Base-by-base conservation (phyloP, 2,329 filamentous ascomycete species). In the Atkinsonella hypoxylon region DNA sequence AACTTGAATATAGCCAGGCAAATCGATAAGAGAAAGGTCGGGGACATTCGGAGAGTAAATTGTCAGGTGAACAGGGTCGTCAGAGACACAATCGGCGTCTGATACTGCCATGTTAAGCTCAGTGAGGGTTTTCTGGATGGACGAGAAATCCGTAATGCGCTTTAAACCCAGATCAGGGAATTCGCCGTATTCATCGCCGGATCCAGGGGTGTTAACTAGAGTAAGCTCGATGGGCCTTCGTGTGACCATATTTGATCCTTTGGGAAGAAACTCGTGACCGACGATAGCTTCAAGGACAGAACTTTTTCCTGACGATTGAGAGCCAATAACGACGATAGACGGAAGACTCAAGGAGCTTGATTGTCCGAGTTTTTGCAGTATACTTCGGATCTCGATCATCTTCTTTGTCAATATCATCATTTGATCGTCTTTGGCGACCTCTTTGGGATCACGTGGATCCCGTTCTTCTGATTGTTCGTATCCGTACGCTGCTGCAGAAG, bases 361-460 rank as follows among this genome's bases (percentile, higher is more conserved):
- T 71, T 98, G 91, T 34, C 90, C 94, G 45, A 98, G 87, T 26
- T 84, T 88, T 62, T 94, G 87, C 22, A 98, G 75, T 51, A 98
- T 88, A 58, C 84, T 90, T 58, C 94, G 78, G 51, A 98, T 97
- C 72, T 98, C 93, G 62, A 98, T 98, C 93, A 98, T 98, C 71
- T 97, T 97, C 72, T 93, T 91, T 2, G 94, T 98, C 62, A 98
- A 74, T 58, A 96, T 77, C 93, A 98, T 98, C 91, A 98, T 98
- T 68, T 98, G 93, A 64, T 98, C 93, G 61, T 98, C 93, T 60
- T 82, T 82, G 17, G 89, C 87, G 46, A 78, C 75, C 61, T 86
- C 81, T 51, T 84, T 80, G 18, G 71, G 74, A 9, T 75, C 72
- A 50, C 82, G 74, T 4, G 74, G 67, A 55, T 84, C 80, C 36